Conservation (phyloP, 225 moss, liverwort and hornwort species). For the Anthoceros angustus region DNA sequence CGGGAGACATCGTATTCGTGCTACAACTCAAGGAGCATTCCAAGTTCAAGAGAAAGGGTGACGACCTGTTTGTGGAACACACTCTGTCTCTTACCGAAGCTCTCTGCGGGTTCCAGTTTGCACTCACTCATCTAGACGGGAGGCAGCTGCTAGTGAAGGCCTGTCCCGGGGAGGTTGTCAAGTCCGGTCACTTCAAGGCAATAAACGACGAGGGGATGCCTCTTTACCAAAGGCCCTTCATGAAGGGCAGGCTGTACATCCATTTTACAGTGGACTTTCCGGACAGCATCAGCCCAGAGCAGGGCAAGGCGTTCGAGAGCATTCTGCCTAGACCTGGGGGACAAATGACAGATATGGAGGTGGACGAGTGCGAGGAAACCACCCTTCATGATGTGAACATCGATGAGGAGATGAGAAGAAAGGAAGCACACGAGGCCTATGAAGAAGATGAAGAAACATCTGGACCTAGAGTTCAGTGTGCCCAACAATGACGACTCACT, state of each 20-base stretch:
- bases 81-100: constrained; percentile 13
- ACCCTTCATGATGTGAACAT: not conserved
- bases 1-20: constrained; percentile 17
- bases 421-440: not conserved
- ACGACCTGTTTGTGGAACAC: constrained; percentile 17
- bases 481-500: not conserved
- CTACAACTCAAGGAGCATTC: constrained; percentile 13
- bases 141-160: constrained; percentile 15
- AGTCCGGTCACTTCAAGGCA: constrained; percentile 47
- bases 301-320: not conserved
- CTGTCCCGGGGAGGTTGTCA: constrained; percentile 12
- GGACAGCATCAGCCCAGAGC: not conserved
- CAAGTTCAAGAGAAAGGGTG: constrained; percentile 17
- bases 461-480: not conserved
- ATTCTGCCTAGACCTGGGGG: not conserved
- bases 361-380: not conserved
- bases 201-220: constrained; percentile 52
- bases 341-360: not conserved
- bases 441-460: not conserved
- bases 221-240: constrained; percentile 46
- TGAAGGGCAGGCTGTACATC: constrained; percentile 40
- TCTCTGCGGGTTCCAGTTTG: constrained; percentile 16
- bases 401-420: not conserved
- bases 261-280: constrained; percentile 29
- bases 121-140: constrained; percentile 13